Base-by-base conservation (phyloP, 768 basidiomycete species). In the Boletus rubropictus region DNA sequence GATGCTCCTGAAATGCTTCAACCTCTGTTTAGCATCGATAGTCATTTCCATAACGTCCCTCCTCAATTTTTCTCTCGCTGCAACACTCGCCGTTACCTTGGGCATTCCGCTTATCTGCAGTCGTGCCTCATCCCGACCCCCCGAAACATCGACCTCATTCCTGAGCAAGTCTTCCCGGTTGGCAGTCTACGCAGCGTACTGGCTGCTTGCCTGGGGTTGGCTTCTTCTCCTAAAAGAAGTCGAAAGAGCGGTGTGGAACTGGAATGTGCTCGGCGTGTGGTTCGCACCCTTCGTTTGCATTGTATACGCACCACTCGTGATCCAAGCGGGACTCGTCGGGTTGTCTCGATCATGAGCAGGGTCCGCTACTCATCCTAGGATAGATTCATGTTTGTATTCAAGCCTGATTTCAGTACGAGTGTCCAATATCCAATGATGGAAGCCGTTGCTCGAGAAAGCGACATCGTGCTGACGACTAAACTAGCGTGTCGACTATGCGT, bases 41-140 rank as follows among this genome's bases (percentile, higher is more conserved):
- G 76, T 92, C 41, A 86, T 96, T 52, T 92, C 83, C 11, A 80
- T 89, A 31, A 82, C 82, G 24, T 85, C 90, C 14, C 83, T 96
- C 49, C 80, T 96, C 63, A 96, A 97, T 65, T 95, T 95, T 67
- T 91, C 89, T 7, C 81, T 97, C 17, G 89, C 94, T 0, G 81
- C 84, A 18, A 61, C 75, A 18, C 73, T 95, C 15, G 79, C 86
- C 0, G 61, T 86, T 22, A 56, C 79, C 8, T 73, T 91, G 15
- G 81, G 82, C 7, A 34, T 84, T 9, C 86, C 89, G 1, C 73
- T 91, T n/a, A 69, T 75, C 11, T 69, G 72, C 4, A 65, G 76
- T 12, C 62, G 66, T 73, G 11, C 67, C 7, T 56, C 72, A 1
- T 60, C 65, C 20, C 17, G 22, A 10, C 35, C 54, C 1, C 42